Evolutionary conservation across 73 alveolate species (phyloP).

Genomic region (Symbiodinium pilosum): DNA sequence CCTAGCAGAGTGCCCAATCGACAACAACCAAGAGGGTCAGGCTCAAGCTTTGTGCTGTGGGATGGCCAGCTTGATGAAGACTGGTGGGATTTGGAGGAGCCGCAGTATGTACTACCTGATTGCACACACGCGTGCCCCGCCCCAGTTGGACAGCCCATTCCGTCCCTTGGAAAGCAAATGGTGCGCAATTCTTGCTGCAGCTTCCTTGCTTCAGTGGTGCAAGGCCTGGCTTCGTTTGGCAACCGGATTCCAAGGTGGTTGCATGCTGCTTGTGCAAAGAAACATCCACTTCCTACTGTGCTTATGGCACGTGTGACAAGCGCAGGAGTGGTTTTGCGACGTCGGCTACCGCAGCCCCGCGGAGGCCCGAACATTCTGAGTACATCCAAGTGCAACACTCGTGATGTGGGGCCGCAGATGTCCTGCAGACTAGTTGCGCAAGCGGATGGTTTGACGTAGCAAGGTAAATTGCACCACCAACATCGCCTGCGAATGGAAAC

Average conservation of each 20-base stretch:
- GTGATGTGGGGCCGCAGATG: background rate
- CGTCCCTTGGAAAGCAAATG: background rate
- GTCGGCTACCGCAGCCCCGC: slow-evolving; percentile 58
- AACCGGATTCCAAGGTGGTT: background rate
- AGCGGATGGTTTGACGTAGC: background rate
- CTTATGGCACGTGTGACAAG: background rate
- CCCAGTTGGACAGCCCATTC: background rate
- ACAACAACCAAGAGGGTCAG: slow-evolving; percentile 76
- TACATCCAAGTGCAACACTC: too few relatives aligned
- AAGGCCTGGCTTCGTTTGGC: slow-evolving; percentile 55
- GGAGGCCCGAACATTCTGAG: background rate
- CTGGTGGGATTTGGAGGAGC: background rate
- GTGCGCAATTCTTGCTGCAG: too few relatives aligned
- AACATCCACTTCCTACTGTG: background rate
- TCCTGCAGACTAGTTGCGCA: background rate
- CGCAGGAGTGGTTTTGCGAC: slow-evolving; percentile 31
- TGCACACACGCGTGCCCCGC: background rate
- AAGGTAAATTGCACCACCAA: slow-evolving; percentile 82
- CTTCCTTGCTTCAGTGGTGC: background rate
- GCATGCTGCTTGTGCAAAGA: too few relatives aligned
- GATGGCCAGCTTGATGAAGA: too few relatives aligned
- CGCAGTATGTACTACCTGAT: background rate
- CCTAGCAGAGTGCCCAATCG: slow-evolving; percentile 48
- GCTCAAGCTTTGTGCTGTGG: background rate
- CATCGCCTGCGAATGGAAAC: slow-evolving; percentile 71